Evolutionary conservation across 108 stramenopile species (phyloP).

Genomic region (Asterionellopsis glacialis): DNA sequence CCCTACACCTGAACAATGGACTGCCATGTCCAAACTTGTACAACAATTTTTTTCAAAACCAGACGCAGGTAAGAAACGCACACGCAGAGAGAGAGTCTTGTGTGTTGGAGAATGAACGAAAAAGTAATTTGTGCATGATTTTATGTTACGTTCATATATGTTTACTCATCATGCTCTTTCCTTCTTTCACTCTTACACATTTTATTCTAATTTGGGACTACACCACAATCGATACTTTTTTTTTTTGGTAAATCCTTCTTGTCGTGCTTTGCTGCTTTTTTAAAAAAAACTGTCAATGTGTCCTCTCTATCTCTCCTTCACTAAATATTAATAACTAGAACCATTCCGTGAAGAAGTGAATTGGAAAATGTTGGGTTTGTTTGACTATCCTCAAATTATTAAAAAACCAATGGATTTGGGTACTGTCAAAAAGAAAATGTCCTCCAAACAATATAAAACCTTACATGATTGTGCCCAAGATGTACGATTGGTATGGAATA

Average conservation of each 20-base stretch:
- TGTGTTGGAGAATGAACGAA: too few species aligned
- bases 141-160: too few species aligned
- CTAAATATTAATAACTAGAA: slow-evolving; percentile 30
- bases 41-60: slow-evolving; percentile 55
- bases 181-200: too few species aligned
- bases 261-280: slow-evolving; percentile 1
- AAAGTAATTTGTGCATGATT: too few species aligned
- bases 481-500: slow-evolving; percentile 91
- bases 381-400: slow-evolving; percentile 91
- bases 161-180: too few species aligned
- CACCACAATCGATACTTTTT: background rate
- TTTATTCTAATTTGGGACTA: too few species aligned
- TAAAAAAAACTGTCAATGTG: background rate
- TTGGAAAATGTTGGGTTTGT: slow-evolving; percentile 76
- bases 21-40: slow-evolving; percentile 63
- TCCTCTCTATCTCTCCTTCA: slow-evolving; percentile 1
- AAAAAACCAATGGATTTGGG: slow-evolving; percentile 96
- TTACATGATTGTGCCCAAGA: slow-evolving; percentile 84
- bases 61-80: slow-evolving; percentile 76
- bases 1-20: slow-evolving; percentile 32
- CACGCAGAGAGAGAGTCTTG: too few species aligned
- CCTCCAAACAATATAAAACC: slow-evolving; percentile 64
- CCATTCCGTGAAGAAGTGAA: slow-evolving; percentile 96
- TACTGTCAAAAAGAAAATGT: slow-evolving; percentile 81
- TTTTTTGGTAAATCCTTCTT: background rate